Evolutionary conservation across 352 stramenopile genomes (phyloP), one percentile per base, ranked within the genome.

Genomic region (Pythium pectinolyticum): DNA sequence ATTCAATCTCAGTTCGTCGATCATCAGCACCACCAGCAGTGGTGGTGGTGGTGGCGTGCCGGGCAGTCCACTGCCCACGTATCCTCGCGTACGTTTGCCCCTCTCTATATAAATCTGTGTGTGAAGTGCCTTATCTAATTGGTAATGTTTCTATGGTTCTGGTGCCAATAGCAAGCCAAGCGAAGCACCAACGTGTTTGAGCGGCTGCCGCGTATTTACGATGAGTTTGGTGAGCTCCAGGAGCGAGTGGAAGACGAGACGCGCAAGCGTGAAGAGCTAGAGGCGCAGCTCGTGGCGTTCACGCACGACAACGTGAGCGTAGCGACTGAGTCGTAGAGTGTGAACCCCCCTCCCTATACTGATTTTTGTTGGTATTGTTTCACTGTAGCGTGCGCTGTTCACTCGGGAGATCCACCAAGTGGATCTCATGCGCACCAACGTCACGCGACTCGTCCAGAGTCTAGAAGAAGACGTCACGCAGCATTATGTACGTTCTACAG

Each of bases 171-270:
- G 37, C 34, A 64, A 50, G 63, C 53, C n/a, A 75, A 72, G 56
- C 73, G 67, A 46, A 58, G 69, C 19, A 73, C 67, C n/a, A 90
- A 73, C 63, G 80, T 89, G 72, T 80, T 89, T 61, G 79, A 92
- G 57, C 71, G 80, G 2, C 70, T 90, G 17, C 79, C 80, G 19
- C 73, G 73, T 27, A 81, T 90, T 32, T 88, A 86, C 53, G 80
- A 89, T 35, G 80, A 91, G 51, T 60, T 91, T 39, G 77, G 69
- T 0, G 79, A 88, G 57, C 72, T 92, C 10, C 80, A 89, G 59
- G 77, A 89, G 35, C 81, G 78, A 31, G 57, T 89, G 14, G 81
- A 90, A 27, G 83, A 89, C n/a, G 83, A 89, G 50, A 61, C 70
- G 17, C 84, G 84, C 63, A 86, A 88, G 54, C 80, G 77, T 20